Evolutionary conservation across 176 grass and related monocot genomes (phyloP).

Genomic region (Sorghum bicolor): DNA sequence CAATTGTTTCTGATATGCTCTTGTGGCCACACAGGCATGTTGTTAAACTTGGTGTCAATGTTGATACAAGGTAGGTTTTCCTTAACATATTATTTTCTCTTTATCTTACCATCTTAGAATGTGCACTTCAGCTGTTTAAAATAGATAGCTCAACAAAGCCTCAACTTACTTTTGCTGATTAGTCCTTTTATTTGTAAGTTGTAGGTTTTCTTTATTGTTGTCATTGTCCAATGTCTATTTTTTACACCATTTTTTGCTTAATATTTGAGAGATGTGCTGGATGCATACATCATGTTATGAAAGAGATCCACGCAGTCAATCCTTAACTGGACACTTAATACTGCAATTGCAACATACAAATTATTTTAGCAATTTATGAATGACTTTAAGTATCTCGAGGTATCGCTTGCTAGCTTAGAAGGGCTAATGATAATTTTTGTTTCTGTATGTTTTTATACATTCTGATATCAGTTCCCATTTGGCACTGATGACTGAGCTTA

Average conservation of each 20-base stretch:
- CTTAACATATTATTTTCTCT: not conserved
- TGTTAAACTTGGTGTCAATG: conserved; percentile 77
- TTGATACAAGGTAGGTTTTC: conserved; percentile 68
- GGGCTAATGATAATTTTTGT: not conserved
- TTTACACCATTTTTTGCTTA: not conserved
- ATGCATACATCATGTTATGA: not conserved
- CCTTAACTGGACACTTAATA: not conserved
- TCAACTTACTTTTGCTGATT: conserved; percentile 1
- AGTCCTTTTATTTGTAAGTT: not conserved
- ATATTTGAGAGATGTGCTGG: not conserved
- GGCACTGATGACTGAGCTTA: conserved; percentile 2
- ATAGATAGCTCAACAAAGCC: not conserved
- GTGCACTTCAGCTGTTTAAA: not conserved
- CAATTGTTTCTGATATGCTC: conserved; percentile 98
- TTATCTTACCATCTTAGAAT: not conserved
- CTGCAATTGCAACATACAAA: not conserved
- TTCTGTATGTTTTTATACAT: conserved; percentile 6
- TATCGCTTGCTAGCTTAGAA: conserved; percentile 16
- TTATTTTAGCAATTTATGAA: not conserved
- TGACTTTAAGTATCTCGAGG: not conserved
- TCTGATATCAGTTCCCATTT: conserved; percentile 8
- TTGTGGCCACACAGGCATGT: conserved; percentile 94
- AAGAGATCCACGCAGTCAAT: not conserved
- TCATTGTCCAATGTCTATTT: not conserved
- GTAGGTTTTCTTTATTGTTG: not conserved